phyloP scores from a whole-genome alignment of 1,284 basidiomycete species.

The Irpex sp. region DNA sequence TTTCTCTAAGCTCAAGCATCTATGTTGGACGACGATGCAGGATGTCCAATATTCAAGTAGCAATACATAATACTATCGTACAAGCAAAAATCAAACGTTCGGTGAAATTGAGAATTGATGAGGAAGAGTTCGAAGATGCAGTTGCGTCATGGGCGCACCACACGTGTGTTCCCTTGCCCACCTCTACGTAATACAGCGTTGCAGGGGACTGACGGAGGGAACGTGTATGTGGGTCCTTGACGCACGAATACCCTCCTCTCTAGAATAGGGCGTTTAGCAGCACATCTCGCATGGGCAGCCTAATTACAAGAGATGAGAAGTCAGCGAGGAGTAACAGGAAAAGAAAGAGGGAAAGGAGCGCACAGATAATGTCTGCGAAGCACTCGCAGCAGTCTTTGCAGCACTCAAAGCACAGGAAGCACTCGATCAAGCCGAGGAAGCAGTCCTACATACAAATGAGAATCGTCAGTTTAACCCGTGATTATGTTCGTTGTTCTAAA shows the following conservation, averaged over 20 bases:
- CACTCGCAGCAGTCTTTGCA: conserved; percentile 42
- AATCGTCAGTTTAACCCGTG: neutral
- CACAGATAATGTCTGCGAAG: conserved; percentile 37
- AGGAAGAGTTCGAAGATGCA: no score
- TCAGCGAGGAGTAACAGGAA: neutral
- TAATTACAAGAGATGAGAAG: conserved; percentile 10
- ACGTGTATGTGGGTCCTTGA: neutral
- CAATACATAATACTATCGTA: no score
- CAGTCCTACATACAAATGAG: conserved; percentile 42
- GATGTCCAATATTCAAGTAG: no score
- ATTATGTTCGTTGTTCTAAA: no score
- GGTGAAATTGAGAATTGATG: no score
- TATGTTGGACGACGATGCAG: no score
- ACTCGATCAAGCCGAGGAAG: conserved; percentile 50
- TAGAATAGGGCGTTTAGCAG: conserved; percentile 22
- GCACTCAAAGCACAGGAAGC: conserved; percentile 58
- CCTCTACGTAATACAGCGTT: no score
- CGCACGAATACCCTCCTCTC: neutral
- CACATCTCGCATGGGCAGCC: conserved; percentile 42
- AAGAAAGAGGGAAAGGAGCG: conserved; percentile 2
- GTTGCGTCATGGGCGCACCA: no score
- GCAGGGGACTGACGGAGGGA: no score
- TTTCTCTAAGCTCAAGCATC: no score
- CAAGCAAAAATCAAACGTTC: no score
- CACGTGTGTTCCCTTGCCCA: no score